Base-by-base conservation (phyloP, 169 alveolate genomes). In the Eimeria tenella region DNA sequence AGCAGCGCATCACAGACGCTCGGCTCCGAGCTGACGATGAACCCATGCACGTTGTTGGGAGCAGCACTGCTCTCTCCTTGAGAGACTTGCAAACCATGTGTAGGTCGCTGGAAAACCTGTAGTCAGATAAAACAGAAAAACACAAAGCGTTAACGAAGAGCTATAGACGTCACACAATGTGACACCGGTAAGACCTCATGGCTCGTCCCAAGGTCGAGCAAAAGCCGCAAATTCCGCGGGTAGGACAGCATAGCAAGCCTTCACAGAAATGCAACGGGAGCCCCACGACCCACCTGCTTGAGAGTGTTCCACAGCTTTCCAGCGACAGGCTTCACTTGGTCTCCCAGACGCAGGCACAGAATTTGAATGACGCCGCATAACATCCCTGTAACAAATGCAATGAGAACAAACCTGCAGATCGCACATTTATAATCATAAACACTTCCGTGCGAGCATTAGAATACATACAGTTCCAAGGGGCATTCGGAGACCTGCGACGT, bases 1-100 rank as follows among this genome's bases (percentile, higher is more conserved):
- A 97, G 95, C 90, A 97, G 94, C 19, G 98, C 98, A 93, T 97
- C 98, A 58, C 90, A 83, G 17, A 83, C 90, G 21, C 90, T 83
- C 79, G 90, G 90, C 60, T 83, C 90, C 25, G 90, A 58, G 90
- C 90, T 83, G 75, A 83, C 90, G 21, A 83, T 58, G 25, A 83
- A 83, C 19, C 90, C 77, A 13, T 83, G 90, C 10, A 75, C 77
- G 21, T 83, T 83, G 77, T 49, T 60, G 17, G 90, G 77, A 31
- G 60, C 23, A 5, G 88, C 11, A 53, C 65, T 56, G 71, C 90
- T 75, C 49, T 83, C 90, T 17, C 10, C 65, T 75, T 58, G 75
- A 58, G 50, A 25, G 50, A 21, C 50, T 53, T 50, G 75, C 65
- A 60, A 74, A 21, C 90, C 90, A 58, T 31, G 23, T 15, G 90